Base-by-base conservation (phyloP, 768 basidiomycete species). In the Collybiopsis luxurians region DNA sequence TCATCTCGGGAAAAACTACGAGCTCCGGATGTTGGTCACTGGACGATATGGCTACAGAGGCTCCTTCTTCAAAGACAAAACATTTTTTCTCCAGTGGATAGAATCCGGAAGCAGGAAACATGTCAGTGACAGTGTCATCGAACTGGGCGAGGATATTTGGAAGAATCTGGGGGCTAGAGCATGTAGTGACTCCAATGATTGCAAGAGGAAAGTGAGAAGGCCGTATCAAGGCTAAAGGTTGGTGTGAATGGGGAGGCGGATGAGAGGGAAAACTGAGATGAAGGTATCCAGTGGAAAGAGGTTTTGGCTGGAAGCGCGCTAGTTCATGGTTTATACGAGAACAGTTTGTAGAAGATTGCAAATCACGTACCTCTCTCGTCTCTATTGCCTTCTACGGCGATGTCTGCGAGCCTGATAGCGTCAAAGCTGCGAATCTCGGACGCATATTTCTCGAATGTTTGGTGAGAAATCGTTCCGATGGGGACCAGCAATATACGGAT, bases 401-500 rank as follows among this genome's bases (percentile, higher is more conserved):
- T 90, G 69, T 95, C 95, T 31, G 84, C 85, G 28, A 96, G 79
- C 50, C 86, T 81, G 60, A 97, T 80, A 51, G 79, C 75, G 51
- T 89, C 84, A 61, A 95, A 86, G 21, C 79, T 79, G 48, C 85
- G 79, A 56, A 98, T 84, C 63, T 94, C 85, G 30, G 78, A 71
- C 4, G 86, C 82, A 77, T 89, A 92, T 60, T 78, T 79, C 49
- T 92, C 85, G 66, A 90, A 97, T 2, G 80, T 75, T n/a, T 80
- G 61, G 40, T 79, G 78, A 1, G 83, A 75, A 60, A 97, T 90
- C 6, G 81, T 71, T 36, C 93, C 92, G 11, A 98, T 85, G 15
- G 96, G 95, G 15, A 97, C 71, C 58, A 98, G 81, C 19, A 98
- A 82, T 47, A 98, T 81, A 57, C 82, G 86, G 56, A 98, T 77